Evolutionary conservation across 1,284 basidiomycete species (phyloP).

Genomic region (Trametes hirsuta): DNA sequence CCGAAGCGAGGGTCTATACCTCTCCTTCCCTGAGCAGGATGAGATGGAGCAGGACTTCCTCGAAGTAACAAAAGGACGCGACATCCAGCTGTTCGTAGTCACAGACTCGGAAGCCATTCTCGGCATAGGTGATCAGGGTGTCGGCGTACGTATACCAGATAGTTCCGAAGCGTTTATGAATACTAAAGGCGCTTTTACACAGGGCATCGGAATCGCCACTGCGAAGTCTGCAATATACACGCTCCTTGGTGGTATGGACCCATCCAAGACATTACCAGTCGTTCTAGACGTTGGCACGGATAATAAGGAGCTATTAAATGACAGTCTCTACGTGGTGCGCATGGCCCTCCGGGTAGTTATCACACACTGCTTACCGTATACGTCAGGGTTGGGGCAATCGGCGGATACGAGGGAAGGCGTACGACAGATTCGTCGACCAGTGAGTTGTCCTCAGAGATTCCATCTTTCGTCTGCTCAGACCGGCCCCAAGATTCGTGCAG

Average conservation of each 20-base stretch:
- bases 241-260: conserved; percentile 83
- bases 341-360: neutral
- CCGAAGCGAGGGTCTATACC: conserved; percentile 70
- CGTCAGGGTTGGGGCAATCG: conserved; percentile 63
- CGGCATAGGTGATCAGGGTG: conserved; percentile 80
- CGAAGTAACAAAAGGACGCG: conserved; percentile 59
- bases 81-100: conserved; percentile 77
- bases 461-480: conserved; percentile 22
- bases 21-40: conserved; percentile 68
- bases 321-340: conserved; percentile 68
- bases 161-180: neutral
- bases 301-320: conserved; percentile 66
- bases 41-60: conserved; percentile 78
- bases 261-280: conserved; percentile 65
- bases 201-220: conserved; percentile 72
- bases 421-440: conserved; percentile 73
- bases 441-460: conserved; percentile 31
- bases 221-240: conserved; percentile 89
- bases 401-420: conserved; percentile 65
- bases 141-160: conserved; percentile 49
- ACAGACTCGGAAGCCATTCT: conserved; percentile 86
- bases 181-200: neutral
- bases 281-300: conserved; percentile 81
- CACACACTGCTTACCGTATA: neutral
- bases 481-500: conserved; percentile 42